A percentile compares a stretch with the other conserved stretches of the same genome.
Evolutionary conservation across 2,329 filamentous ascomycete species (phyloP).

Genomic region (Tolypocladium inflatum): DNA sequence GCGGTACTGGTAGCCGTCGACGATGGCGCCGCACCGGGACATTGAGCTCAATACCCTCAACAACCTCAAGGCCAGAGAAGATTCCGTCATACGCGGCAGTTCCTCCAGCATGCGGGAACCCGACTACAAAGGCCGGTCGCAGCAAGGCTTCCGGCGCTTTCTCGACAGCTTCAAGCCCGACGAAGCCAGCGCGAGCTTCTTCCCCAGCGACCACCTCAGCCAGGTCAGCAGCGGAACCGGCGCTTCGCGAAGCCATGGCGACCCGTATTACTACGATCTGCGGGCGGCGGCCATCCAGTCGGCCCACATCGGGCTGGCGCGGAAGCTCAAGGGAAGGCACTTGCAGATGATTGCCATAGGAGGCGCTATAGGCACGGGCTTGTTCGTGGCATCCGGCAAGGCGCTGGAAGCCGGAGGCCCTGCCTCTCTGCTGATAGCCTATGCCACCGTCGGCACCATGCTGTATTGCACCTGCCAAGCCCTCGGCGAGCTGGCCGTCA

Average conservation of each 20-base stretch:
- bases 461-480: conserved; percentile 88
- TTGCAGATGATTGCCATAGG: conserved; percentile 97
- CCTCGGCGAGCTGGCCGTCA: conserved; percentile 84
- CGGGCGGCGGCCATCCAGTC: conserved; percentile 59
- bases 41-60: conserved; percentile 49
- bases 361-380: conserved; percentile 80
- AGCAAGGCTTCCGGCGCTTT: conserved; percentile 32
- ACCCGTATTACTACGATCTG: conserved; percentile 43
- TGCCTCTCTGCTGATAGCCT: conserved; percentile 69
- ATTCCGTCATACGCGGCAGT: conserved; percentile 41
- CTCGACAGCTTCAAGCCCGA: conserved; percentile 54
- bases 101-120: conserved; percentile 42
- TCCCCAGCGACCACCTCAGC: conserved; percentile 32
- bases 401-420: conserved; percentile 69
- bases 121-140: conserved; percentile 28
- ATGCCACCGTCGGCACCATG: conserved; percentile 72
- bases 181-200: conserved; percentile 39
- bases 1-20: background rate
- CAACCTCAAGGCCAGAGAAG: conserved; percentile 49
- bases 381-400: conserved; percentile 76
- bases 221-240: conserved; percentile 17
- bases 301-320: conserved; percentile 63
- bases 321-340: conserved; percentile 74
- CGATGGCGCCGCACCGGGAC: conserved; percentile 29
- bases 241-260: conserved; percentile 14